phyloP scores from a whole-genome alignment of 75 land plant species.

The Pinus taeda region DNA sequence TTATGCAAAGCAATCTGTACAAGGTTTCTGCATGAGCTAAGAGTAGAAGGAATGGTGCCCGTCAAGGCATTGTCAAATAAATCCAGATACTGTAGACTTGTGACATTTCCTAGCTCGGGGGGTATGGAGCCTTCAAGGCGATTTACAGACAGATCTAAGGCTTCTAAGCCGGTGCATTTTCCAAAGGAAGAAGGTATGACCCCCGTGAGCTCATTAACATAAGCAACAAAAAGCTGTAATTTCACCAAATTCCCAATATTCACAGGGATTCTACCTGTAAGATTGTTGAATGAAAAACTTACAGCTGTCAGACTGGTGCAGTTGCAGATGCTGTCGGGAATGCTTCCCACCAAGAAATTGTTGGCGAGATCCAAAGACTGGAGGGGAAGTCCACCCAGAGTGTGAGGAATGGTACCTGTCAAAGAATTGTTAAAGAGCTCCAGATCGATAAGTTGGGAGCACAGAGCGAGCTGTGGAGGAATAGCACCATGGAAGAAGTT shows the following conservation, averaged over 20 bases:
- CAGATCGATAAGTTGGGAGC: conserved; percentile 32
- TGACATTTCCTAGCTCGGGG: conserved; percentile 41
- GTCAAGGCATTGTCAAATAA: conserved; percentile 38
- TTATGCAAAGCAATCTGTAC: conserved; percentile 20
- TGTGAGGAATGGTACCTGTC: conserved; percentile 51
- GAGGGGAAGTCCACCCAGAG: conserved; percentile 40
- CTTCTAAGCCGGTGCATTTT: conserved; percentile 24
- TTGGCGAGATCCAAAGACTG: conserved; percentile 33
- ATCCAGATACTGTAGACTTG: conserved; percentile 25
- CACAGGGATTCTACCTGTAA: conserved; percentile 49
- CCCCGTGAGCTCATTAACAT: conserved; percentile 30
- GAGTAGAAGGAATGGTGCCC: conserved; percentile 49
- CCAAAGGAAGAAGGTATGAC: conserved; percentile 53
- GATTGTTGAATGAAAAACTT: conserved; percentile 25
- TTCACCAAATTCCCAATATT: conserved; percentile 38
- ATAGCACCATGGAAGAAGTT: conserved; percentile 40
- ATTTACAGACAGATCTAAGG: conserved; percentile 46
- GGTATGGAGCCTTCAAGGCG: conserved; percentile 51
- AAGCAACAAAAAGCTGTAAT: conserved; percentile 40
- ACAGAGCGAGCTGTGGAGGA: conserved; percentile 34
- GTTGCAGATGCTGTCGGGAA: conserved; percentile 43
- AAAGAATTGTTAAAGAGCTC: conserved; percentile 41
- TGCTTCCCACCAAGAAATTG: conserved; percentile 29
- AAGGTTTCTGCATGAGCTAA: conserved; percentile 36
- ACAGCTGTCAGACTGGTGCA: conserved; percentile 28